Percentiles rank a stretch among this genome's conserved stretches.
These are phyloP conservation scores for Erodium maritimum DNA, from an alignment of 345 rosid species.

Conservation along the genomic window DNA sequence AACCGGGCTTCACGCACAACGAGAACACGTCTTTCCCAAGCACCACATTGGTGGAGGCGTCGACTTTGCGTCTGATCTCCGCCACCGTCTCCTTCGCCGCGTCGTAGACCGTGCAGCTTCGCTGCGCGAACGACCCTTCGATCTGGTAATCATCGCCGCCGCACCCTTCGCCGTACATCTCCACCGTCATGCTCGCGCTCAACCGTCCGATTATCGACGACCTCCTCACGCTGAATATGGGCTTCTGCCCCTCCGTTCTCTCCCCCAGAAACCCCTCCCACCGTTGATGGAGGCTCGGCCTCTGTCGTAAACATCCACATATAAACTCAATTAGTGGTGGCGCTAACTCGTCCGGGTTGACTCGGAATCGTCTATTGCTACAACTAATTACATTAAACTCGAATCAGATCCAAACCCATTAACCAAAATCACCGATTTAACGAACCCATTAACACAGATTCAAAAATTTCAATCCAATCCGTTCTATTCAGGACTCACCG, in stretches of 20 bases:
- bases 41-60: conserved; percentile 60
- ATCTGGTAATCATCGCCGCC: conserved; percentile 61
- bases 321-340: no score
- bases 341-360: no score
- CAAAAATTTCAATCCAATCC: no score
- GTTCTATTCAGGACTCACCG: no score
- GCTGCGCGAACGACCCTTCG: conserved; percentile 55
- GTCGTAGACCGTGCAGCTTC: conserved; percentile 38
- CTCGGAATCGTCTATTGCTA: no score
- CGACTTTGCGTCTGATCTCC: conserved; percentile 89
- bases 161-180: conserved; percentile 25
- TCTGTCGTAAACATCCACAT: background rate
- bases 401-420: no score
- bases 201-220: conserved; percentile 53
- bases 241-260: conserved; percentile 52
- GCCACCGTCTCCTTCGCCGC: conserved; percentile 43
- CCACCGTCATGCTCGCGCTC: conserved; percentile 21
- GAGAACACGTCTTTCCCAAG: conserved; percentile 80
- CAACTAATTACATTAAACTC: no score
- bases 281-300: background rate
- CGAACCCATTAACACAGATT: no score
- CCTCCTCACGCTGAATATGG: conserved; percentile 56
- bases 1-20: conserved; percentile 51
- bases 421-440: no score
- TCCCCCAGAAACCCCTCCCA: background rate